phyloP scores from a whole-genome alignment of 2,329 filamentous ascomycete genomes.

The Talaromyces sp. region DNA sequence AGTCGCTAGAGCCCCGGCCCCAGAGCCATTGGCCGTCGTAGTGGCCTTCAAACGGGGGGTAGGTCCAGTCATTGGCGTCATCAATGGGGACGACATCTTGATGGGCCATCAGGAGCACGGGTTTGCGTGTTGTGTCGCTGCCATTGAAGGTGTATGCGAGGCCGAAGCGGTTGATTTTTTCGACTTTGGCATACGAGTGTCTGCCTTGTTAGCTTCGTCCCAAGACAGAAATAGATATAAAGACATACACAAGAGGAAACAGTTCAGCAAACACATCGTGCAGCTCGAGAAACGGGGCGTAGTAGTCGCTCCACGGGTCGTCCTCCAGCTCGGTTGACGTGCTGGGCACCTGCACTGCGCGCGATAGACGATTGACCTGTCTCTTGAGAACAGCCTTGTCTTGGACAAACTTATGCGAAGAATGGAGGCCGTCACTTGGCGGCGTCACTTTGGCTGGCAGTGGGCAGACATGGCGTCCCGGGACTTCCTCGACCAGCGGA shows the following conservation, averaged over 20 bases:
- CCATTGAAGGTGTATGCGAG: conserved; percentile 58
- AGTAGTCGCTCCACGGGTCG: conserved; percentile 48
- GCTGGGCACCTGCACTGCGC: conserved; percentile 44
- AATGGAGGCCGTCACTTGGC: conserved; percentile 25
- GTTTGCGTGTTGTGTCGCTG: conserved; percentile 49
- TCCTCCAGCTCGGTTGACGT: conserved; percentile 45
- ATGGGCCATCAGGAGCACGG: conserved; percentile 51
- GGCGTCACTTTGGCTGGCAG: conserved; percentile 23
- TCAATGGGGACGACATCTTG: conserved; percentile 55
- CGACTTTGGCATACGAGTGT: conserved; percentile 39
- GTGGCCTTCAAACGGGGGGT: conserved; percentile 50
- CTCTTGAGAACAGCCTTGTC: conserved; percentile 26
- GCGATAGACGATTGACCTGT: conserved; percentile 49
- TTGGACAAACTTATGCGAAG: conserved; percentile 23
- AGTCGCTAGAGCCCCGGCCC: conserved; percentile 52
- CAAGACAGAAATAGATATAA: conserved; percentile 21
- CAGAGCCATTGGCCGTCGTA: conserved; percentile 54
- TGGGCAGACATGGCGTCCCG: conserved; percentile 19
- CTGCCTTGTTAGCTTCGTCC: conserved; percentile 10
- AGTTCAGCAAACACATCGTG: conserved; percentile 46
- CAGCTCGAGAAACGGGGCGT: conserved; percentile 55
- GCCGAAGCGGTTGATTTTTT: conserved; percentile 60
- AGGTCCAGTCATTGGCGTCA: conserved; percentile 48
- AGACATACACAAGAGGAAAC: conserved; percentile 48
- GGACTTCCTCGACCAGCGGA: background rate